Percentiles rank a stretch among this genome's conserved stretches.
Conservation (phyloP, 2,329 filamentous ascomycete genomes). For the Calycina herbarum region DNA sequence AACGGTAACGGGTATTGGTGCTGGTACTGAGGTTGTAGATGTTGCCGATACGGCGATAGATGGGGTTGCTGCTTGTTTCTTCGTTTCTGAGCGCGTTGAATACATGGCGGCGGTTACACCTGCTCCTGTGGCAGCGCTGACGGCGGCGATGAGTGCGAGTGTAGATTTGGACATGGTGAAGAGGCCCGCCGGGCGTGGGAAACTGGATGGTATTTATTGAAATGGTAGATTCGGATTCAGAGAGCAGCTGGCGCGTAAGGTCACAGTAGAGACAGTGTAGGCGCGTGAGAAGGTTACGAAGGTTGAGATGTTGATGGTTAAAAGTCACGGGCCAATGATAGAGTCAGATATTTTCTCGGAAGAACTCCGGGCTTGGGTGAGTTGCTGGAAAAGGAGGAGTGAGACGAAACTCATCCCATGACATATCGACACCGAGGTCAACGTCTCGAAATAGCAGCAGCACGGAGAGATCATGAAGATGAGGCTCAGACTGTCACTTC, state of each 20-base stretch:
- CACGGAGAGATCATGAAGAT: background rate
- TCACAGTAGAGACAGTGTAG: slow-evolving; percentile 28
- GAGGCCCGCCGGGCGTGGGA: slow-evolving; percentile 6
- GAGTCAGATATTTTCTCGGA: background rate
- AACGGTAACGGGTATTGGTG: slow-evolving; percentile 32
- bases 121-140: slow-evolving; percentile 75
- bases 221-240: background rate
- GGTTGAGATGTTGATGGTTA: slow-evolving; percentile 23
- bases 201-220: slow-evolving; percentile 25
- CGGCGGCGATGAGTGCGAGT: slow-evolving; percentile 71
- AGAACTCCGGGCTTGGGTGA: background rate
- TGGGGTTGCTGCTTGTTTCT: slow-evolving; percentile 38
- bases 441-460: background rate
- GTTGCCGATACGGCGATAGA: slow-evolving; percentile 29
- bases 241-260: slow-evolving; percentile 21
- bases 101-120: slow-evolving; percentile 70
- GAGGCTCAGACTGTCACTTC: slow-evolving; percentile 6
- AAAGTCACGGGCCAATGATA: slow-evolving; percentile 24
- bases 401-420: slow-evolving; percentile 1
- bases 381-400: background rate
- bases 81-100: slow-evolving; percentile 54
- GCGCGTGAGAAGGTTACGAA: slow-evolving; percentile 25
- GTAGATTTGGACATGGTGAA: slow-evolving; percentile 75
- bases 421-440: background rate
- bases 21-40: slow-evolving; percentile 32